Base-by-base conservation (phyloP, 805 yeast genomes). In the Cyberlindnera subsufficiens region DNA sequence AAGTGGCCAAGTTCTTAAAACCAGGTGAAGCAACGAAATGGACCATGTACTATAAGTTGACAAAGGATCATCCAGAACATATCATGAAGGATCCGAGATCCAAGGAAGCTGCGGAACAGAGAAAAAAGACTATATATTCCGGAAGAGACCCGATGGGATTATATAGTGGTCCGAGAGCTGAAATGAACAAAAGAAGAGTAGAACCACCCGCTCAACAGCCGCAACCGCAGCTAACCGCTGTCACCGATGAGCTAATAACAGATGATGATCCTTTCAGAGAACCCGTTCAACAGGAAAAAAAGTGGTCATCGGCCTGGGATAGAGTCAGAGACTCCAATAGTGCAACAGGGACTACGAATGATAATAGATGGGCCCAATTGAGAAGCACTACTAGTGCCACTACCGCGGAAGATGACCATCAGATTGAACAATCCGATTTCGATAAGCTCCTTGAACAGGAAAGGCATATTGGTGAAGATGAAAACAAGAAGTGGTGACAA, bases 11-110 rank as follows among this genome's bases (percentile, higher is more conserved):
- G 13, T 42, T 66, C 18, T 44, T 69, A 16, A 55, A 57, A 25
- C 59, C 61, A 10, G 62, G 60, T 0, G 60, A 63, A 35, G 56
- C 71, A 5, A 53, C 67, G 2, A 63, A 56, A 54, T 76, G 80
- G 79, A 64, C 73, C 33, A 53, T 69, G 19, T 82, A 82, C 57
- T 82, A 74, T 56, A 63, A 67, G 38, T 59, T 68, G 45, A 72
- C 85, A 0, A 64, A 69, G 32, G 66, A 67, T 15, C 74, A 81
- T 50, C 78, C 82, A 0, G 68, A 67, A 17, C 67, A 68, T 38
- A 65, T 74, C 32, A 60, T 82, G 50, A 74, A 73, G 42, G 82
- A 82, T 53, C 89, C 89, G 6, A 63, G 71, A 52, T 53, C 55
- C 0, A 51, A 61, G 49, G 58, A 68, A 30, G 58, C 64, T 11